Base-by-base conservation (phyloP, 2,329 filamentous ascomycete species). In the Dactylellina parvicollis region DNA sequence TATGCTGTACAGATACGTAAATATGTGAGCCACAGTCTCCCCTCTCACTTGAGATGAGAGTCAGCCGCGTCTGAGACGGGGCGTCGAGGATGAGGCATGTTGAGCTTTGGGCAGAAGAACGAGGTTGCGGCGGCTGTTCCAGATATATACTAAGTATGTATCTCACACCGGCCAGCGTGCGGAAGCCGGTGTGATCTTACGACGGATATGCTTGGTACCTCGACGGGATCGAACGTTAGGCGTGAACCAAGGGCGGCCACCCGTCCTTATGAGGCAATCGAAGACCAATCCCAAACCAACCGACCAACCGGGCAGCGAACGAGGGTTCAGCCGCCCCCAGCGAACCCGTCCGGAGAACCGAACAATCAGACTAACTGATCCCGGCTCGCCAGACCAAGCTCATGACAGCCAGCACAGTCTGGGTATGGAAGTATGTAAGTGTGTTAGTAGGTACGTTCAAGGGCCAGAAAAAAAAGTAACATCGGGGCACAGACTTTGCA, bases 31-130 rank as follows among this genome's bases (percentile, higher is more conserved):
- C 59, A 64, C 59, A 14, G 32, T 47, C 34, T 8, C 32, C 24
- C 20, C 38, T 60, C 55, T 71, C 66, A 71, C 66, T 71, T 71
- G 49, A 71, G 57, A 32, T 71, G 66, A 71, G 49, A 71, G 34
- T 62, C 66, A 26, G 66, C 66, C 66, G 66, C 66, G 66, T 71
- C 66, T 26, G 66, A 52, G 56, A 71, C 66, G 56, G 57, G 40
- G 66, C 66, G 32, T 71, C 44, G 49, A 34, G 49, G 59, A 56
- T 71, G 44, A 50, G 46, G 57, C 66, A 71, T 71, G 56, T 71
- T 62, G 66, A 52, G 16, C 8, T 50, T 40, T 42, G 57, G 30
- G 26, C 14, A n/a, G 47, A 47, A 42, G 42, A 30, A 44, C 24
- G 32, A 44, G 42, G 66, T 32, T 20, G 40, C 30, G 50, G 66